Conservation (phyloP, 148 eudicot species). For the Diospyros lotus region DNA sequence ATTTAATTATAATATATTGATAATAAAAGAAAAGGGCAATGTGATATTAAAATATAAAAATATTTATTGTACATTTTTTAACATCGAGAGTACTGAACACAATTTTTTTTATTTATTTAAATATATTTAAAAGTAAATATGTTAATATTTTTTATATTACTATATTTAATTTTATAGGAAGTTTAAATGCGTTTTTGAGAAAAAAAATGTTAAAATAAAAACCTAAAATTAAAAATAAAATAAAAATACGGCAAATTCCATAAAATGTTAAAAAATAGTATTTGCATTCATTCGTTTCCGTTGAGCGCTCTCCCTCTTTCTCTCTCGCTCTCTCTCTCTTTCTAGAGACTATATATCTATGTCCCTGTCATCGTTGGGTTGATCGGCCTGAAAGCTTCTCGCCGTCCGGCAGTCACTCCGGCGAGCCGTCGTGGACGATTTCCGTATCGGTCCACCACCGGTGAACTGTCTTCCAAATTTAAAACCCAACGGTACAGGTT, state of each 20-base stretch:
- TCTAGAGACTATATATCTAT: neutral
- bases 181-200: too few species aligned
- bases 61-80: too few species aligned
- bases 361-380: neutral
- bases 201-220: too few species aligned
- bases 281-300: neutral
- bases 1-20: too few species aligned
- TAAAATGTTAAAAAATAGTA: neutral
- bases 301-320: neutral
- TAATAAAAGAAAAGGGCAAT: too few species aligned
- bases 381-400: neutral
- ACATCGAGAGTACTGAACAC: too few species aligned
- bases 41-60: too few species aligned
- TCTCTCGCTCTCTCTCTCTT: neutral
- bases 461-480: neutral
- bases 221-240: too few species aligned
- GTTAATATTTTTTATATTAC: too few species aligned
- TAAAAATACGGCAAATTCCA: neutral
- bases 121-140: too few species aligned
- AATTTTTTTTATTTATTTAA: too few species aligned
- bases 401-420: neutral
- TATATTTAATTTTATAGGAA: too few species aligned
- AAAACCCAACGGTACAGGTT: conserved; percentile 9
- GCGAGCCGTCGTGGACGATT: conserved; percentile 1
- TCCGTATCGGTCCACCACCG: neutral